Conservation (phyloP, 495 filamentous ascomycete genomes). For the Neurospora tetrasperma region DNA sequence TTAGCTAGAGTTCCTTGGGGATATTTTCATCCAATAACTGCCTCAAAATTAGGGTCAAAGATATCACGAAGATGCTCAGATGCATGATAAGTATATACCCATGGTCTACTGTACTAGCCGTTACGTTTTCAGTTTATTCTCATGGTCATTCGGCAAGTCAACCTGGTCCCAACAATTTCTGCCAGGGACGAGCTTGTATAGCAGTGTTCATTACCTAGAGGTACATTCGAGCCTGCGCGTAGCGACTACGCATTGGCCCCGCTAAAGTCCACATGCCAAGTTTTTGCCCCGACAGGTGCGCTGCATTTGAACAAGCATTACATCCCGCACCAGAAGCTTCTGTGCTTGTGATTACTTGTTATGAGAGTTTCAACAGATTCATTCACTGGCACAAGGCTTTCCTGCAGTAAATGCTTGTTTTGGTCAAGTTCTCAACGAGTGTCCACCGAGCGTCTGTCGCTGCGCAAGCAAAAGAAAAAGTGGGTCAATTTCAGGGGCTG, state of each 20-base stretch:
- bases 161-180: no score
- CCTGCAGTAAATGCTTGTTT: fast-evolving
- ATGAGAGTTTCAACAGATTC: fast-evolving
- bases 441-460: neutral
- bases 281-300: neutral
- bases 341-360: neutral
- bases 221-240: no score
- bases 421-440: neutral
- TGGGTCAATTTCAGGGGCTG: neutral
- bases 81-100: no score
- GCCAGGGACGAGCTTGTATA: no score
- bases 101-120: no score
- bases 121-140: no score
- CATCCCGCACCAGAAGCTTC: neutral
- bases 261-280: neutral
- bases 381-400: neutral
- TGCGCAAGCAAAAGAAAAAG: neutral
- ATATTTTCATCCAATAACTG: no score
- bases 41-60: no score
- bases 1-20: no score
- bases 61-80: no score
- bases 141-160: no score
- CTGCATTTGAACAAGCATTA: neutral
- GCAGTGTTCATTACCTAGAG: no score
- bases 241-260: neutral